Evolutionary conservation across 164 flowering plant species (phyloP).

Genomic region (Magnolia officinalis): DNA sequence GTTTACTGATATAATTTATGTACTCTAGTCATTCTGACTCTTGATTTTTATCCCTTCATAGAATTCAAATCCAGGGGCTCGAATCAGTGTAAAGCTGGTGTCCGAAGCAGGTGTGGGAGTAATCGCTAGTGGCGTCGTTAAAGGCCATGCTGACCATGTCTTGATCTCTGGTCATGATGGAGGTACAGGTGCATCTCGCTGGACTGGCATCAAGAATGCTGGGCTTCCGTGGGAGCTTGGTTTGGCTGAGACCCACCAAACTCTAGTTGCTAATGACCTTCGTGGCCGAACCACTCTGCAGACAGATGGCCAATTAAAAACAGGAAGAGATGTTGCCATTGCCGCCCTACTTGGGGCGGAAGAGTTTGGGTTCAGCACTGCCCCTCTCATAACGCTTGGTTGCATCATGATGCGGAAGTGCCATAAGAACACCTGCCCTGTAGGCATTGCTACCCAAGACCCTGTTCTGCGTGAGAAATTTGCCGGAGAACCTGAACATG

Average conservation of each 20-base stretch:
- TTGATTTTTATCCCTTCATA: slow-evolving; percentile 18
- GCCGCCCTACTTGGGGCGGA: slow-evolving; percentile 99
- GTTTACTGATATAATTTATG: not conserved
- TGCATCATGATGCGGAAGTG: slow-evolving; percentile 99
- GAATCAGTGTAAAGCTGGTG: slow-evolving; percentile 92
- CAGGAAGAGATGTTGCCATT: slow-evolving; percentile 95
- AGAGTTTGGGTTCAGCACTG: slow-evolving; percentile 99
- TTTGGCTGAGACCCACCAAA: slow-evolving; percentile 97
- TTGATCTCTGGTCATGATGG: slow-evolving; percentile 99
- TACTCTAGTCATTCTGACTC: not conserved
- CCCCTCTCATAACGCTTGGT: slow-evolving; percentile 98
- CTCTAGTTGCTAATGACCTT: slow-evolving; percentile 94
- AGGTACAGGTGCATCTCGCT: slow-evolving; percentile 97
- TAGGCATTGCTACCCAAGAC: slow-evolving; percentile 99
- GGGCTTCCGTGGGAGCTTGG: slow-evolving; percentile 99
- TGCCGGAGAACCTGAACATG: slow-evolving; percentile 99
- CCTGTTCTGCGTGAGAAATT: slow-evolving; percentile 95
- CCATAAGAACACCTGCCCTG: slow-evolving; percentile 99
- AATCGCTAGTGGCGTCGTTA: slow-evolving; percentile 97
- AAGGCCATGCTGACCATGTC: slow-evolving; percentile 99
- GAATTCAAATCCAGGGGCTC: slow-evolving; percentile 92
- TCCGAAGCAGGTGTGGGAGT: slow-evolving; percentile 99
- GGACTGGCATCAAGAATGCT: slow-evolving; percentile 99
- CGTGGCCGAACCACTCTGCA: slow-evolving; percentile 92
- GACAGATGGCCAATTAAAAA: slow-evolving; percentile 96